Evolutionary conservation across 352 stramenopile genomes (phyloP).

Genomic region (Phytophthora citrophthora): DNA sequence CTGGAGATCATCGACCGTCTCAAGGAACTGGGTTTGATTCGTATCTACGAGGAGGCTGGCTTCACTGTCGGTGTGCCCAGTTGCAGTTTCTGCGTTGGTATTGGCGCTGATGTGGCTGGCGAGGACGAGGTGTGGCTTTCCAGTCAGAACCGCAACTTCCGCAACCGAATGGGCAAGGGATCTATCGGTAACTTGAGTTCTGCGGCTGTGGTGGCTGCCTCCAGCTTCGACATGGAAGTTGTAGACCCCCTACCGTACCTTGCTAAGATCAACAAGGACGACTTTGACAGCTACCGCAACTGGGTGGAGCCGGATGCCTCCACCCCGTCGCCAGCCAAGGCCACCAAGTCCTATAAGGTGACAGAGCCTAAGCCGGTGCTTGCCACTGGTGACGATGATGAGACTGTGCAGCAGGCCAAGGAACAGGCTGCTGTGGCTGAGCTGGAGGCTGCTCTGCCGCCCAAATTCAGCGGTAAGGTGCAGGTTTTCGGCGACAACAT

Average conservation of each 20-base stretch:
- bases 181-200: constrained; percentile 80
- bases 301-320: constrained; percentile 59
- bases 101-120: constrained; percentile 76
- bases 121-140: constrained; percentile 83
- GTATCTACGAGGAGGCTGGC: constrained; percentile 80
- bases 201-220: constrained; percentile 72
- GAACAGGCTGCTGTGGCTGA: constrained; percentile 65
- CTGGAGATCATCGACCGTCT: constrained; percentile 76
- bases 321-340: constrained; percentile 25
- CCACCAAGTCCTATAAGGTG: constrained; percentile 46
- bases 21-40: constrained; percentile 66
- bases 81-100: constrained; percentile 86
- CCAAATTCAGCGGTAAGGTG: constrained; percentile 69
- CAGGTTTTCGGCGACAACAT: constrained; percentile 84
- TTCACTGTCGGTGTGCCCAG: constrained; percentile 80
- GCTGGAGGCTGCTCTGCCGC: constrained; percentile 58
- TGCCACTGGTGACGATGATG: constrained; percentile 25
- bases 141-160: constrained; percentile 88
- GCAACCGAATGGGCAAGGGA: constrained; percentile 86
- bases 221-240: constrained; percentile 83
- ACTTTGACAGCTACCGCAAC: constrained; percentile 83
- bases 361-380: constrained; percentile 55
- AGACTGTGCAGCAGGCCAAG: constrained; percentile 49
- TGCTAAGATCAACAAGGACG: constrained; percentile 65
- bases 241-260: constrained; percentile 66